Percentiles rank a stretch among this genome's conserved stretches.
phyloP scores from a whole-genome alignment of 1,139 yeast species.

The Magnusiomyces tetraspermus region DNA sequence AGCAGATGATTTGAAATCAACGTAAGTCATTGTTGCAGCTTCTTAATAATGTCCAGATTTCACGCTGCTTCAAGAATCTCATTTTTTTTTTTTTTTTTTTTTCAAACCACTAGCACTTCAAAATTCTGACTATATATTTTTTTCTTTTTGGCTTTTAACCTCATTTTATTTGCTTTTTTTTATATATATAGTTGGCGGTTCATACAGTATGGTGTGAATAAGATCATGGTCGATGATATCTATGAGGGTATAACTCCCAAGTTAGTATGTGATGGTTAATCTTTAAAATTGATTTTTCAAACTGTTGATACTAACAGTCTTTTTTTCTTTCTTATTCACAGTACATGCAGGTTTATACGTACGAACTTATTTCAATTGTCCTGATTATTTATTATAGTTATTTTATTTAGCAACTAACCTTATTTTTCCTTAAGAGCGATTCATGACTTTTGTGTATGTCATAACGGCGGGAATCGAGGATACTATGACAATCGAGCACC shows the following conservation, averaged over 20 bases:
- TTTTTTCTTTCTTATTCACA: constrained; percentile 7
- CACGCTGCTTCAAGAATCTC: too few relatives aligned
- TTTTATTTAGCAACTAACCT: not conserved
- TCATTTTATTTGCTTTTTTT: too few relatives aligned
- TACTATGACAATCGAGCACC: not conserved
- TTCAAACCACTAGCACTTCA: too few relatives aligned
- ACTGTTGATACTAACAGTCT: not conserved
- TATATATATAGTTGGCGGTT: constrained; percentile 35
- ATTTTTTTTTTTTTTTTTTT: too few relatives aligned
- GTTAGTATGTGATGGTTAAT: constrained; percentile 22
- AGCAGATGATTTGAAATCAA: too few relatives aligned
- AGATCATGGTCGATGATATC: constrained; percentile 33
- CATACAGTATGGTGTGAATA: constrained; percentile 33
- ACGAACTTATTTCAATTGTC: constrained; percentile 10
- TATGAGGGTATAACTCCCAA: constrained; percentile 31
- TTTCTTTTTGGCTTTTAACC: too few relatives aligned
- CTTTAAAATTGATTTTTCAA: too few relatives aligned
- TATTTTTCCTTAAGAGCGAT: constrained; percentile 55
- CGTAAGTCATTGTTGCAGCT: too few relatives aligned
- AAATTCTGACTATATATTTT: too few relatives aligned
- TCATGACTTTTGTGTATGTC: constrained; percentile 74
- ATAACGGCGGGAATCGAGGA: not conserved
- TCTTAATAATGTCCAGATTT: too few relatives aligned
- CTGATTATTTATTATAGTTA: not conserved
- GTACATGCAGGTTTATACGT: constrained; percentile 37